Percentiles rank a stretch among this genome's conserved stretches.
Conservation (phyloP, 805 yeast species). For the Scheffersomyces coipomensis region DNA sequence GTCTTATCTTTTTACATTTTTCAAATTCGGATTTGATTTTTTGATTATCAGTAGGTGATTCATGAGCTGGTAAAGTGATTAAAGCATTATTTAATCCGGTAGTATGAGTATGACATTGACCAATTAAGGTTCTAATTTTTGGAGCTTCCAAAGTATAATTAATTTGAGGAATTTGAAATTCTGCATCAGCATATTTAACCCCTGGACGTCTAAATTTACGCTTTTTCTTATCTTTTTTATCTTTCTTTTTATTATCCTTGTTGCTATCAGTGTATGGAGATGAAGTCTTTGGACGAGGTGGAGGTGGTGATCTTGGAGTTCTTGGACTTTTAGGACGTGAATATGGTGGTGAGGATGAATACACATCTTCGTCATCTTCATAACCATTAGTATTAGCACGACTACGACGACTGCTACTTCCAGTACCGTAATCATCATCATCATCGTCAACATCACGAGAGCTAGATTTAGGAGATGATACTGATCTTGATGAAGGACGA, state of each 20-base stretch:
- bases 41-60: slow-evolving; percentile 61
- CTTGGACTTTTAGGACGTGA: slow-evolving; percentile 1
- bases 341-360: neutral
- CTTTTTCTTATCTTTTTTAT: slow-evolving; percentile 12
- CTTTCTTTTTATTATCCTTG: slow-evolving; percentile 3
- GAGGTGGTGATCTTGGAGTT: slow-evolving; percentile 14
- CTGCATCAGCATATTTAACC: slow-evolving; percentile 40
- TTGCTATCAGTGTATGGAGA: slow-evolving; percentile 16
- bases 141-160: slow-evolving; percentile 72
- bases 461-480: neutral
- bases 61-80: slow-evolving; percentile 40
- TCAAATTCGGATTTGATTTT: slow-evolving; percentile 67
- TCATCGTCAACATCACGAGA: slow-evolving; percentile 4
- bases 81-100: slow-evolving; percentile 61
- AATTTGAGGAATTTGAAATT: slow-evolving; percentile 65
- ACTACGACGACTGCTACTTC: too few relatives aligned
- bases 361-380: slow-evolving; percentile 3
- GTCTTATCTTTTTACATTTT: slow-evolving; percentile 69
- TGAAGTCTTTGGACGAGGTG: slow-evolving; percentile 22
- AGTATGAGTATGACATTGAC: slow-evolving; percentile 74
- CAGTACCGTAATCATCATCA: neutral
- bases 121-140: slow-evolving; percentile 62
- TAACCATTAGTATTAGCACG: slow-evolving; percentile 9
- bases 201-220: slow-evolving; percentile 13
- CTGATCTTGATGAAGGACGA: too few relatives aligned